Evolutionary conservation across 2,329 filamentous ascomycete genomes (phyloP).

Genomic region (Botryotinia convoluta): DNA sequence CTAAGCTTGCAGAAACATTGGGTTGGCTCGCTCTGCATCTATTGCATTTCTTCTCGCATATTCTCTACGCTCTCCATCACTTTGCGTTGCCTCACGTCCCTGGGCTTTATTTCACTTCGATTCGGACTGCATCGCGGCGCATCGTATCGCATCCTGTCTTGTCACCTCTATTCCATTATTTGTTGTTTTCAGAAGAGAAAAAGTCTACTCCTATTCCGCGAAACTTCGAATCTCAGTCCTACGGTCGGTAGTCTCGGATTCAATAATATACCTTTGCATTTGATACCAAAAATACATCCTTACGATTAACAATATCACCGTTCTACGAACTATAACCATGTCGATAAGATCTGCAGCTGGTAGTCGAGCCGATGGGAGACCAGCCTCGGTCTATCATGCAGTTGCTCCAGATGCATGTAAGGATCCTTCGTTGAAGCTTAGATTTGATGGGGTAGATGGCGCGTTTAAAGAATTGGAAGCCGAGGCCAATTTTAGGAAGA

Average conservation of each 20-base stretch:
- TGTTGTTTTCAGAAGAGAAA: neutral
- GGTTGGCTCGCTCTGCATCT: neutral
- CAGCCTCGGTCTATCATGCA: neutral
- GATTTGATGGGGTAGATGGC: neutral
- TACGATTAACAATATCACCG: neutral
- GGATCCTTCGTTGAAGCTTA: neutral
- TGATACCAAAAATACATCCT: neutral
- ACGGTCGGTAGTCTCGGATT: too few relatives aligned
- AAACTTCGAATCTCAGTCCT: rapidly evolving
- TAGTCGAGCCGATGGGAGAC: neutral
- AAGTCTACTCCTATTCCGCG: neutral
- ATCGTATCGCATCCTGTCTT: neutral
- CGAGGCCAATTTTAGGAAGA: neutral
- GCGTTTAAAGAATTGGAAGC: neutral
- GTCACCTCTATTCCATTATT: neutral
- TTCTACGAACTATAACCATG: neutral
- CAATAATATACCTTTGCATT: too few relatives aligned
- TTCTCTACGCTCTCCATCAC: neutral
- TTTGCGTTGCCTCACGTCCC: neutral
- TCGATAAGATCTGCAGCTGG: neutral
- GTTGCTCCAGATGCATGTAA: neutral
- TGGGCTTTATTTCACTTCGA: neutral
- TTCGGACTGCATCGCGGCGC: neutral
- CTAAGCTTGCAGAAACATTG: neutral
- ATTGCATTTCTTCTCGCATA: neutral